These are phyloP conservation scores for Candida vartiovaarae DNA, from an alignment of 805 yeast species.

Conservation along the genomic window DNA sequence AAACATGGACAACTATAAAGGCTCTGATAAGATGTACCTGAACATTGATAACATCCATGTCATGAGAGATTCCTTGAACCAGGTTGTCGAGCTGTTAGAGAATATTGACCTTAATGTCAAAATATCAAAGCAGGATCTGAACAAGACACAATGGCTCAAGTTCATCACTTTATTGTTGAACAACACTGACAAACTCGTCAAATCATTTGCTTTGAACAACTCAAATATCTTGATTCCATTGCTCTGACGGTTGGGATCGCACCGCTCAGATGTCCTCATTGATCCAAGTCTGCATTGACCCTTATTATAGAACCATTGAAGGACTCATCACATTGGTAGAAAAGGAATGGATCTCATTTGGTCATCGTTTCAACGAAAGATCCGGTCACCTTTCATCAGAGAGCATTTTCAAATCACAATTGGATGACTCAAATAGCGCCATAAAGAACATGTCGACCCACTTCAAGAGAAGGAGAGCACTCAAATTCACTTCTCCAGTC, in stretches of 20 bases:
- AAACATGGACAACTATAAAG: slow-evolving; percentile 76
- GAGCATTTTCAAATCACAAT: slow-evolving; percentile 34
- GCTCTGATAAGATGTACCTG: slow-evolving; percentile 64
- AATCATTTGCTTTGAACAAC: slow-evolving; percentile 75
- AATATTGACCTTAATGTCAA: slow-evolving; percentile 41
- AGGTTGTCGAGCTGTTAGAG: slow-evolving; percentile 28
- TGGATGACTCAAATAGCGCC: slow-evolving; percentile 36
- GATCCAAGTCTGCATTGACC: slow-evolving; percentile 83
- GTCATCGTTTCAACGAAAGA: slow-evolving; percentile 82
- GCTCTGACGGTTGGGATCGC: slow-evolving; percentile 99
- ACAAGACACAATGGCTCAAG: slow-evolving; percentile 73
- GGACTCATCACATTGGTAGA: slow-evolving; percentile 85
- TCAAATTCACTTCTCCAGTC: slow-evolving; percentile 75
- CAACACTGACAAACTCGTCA: slow-evolving; percentile 70
- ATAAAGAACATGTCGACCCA: slow-evolving; percentile 34
- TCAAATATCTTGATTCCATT: slow-evolving; percentile 85
- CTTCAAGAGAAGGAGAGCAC: slow-evolving; percentile 40
- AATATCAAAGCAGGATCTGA: slow-evolving; percentile 57
- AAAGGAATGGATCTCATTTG: slow-evolving; percentile 94
- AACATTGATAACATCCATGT: slow-evolving; percentile 95
- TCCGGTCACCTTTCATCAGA: slow-evolving; percentile 55
- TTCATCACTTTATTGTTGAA: slow-evolving; percentile 61
- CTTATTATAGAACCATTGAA: slow-evolving; percentile 77
- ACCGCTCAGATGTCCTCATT: slow-evolving; percentile 85
- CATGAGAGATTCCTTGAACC: slow-evolving; percentile 76